These are phyloP conservation scores for Alternaria sp. DNA, from an alignment of 2,329 filamentous ascomycete genomes.

Conservation along the genomic window DNA sequence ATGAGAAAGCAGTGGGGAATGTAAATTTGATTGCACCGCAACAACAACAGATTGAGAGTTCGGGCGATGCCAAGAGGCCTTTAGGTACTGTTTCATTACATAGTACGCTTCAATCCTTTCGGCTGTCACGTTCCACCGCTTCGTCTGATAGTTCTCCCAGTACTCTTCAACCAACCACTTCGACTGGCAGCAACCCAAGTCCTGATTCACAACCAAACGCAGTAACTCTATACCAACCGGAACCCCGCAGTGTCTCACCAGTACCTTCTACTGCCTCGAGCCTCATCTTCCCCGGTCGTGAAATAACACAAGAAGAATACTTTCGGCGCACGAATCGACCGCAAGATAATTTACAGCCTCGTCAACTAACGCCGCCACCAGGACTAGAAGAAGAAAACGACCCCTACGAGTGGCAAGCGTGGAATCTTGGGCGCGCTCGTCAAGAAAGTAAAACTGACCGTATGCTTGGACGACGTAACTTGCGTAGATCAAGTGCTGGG, in stretches of 20 bases:
- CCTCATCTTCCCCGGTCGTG: slow-evolving; percentile 3
- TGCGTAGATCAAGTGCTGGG: not conserved
- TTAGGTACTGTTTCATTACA: not conserved
- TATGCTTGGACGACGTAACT: not conserved
- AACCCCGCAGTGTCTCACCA: not conserved
- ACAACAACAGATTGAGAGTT: not conserved
- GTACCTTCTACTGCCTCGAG: not conserved
- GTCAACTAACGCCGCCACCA: not conserved
- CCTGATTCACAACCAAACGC: not conserved
- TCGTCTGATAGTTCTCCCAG: not conserved
- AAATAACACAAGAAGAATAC: slow-evolving; percentile 3
- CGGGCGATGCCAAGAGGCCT: not conserved
- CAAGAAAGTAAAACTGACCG: not conserved
- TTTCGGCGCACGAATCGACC: slow-evolving; percentile 6
- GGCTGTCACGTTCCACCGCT: not conserved
- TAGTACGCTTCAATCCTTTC: not conserved
- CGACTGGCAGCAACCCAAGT: not conserved
- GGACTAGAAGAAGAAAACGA: not conserved
- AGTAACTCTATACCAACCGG: not conserved
- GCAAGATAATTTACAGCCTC: not conserved
- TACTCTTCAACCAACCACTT: not conserved
- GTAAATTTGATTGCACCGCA: not conserved
- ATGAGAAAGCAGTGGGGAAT: not conserved
- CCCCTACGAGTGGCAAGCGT: slow-evolving; percentile 12
- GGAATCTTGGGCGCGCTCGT: not conserved